Conservation (phyloP, 768 basidiomycete genomes). For the Sutorius australiensis region DNA sequence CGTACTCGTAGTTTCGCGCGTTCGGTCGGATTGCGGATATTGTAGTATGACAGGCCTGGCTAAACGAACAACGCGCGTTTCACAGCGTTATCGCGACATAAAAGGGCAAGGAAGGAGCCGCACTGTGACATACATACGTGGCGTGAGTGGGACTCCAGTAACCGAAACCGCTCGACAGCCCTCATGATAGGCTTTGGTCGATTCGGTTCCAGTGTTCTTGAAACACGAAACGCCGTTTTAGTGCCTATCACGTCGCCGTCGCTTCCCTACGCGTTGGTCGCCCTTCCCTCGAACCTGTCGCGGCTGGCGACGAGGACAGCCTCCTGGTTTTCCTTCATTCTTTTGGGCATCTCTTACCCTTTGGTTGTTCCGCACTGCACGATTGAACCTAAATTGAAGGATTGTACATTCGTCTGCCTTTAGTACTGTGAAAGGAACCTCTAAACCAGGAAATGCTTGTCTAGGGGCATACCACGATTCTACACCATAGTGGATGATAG, state of each 20-base stretch:
- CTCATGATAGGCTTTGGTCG: no score
- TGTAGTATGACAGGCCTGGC: no score
- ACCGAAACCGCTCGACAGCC: no score
- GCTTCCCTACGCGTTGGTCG: slow-evolving; percentile 19
- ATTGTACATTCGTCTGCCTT: neutral
- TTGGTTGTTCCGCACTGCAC: slow-evolving; percentile 25
- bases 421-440: slow-evolving; percentile 1
- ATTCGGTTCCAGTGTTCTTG: slow-evolving; percentile 21
- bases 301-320: slow-evolving; percentile 18
- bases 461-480: slow-evolving; percentile 8
- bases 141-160: neutral
- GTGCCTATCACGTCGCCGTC: slow-evolving; percentile 21
- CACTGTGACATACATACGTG: no score
- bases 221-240: slow-evolving; percentile 13
- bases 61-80: neutral
- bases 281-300: slow-evolving; percentile 16
- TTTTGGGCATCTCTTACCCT: slow-evolving; percentile 24
- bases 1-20: no score
- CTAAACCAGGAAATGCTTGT: neutral
- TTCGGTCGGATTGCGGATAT: no score
- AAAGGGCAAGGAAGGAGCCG: neutral
- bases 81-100: neutral
- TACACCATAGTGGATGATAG: neutral
- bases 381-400: neutral
- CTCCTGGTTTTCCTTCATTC: slow-evolving; percentile 19